Evolutionary conservation across 2,329 filamentous ascomycete genomes (phyloP), one percentile per base, ranked within the genome.

Genomic region (Aspergillus ustus): DNA sequence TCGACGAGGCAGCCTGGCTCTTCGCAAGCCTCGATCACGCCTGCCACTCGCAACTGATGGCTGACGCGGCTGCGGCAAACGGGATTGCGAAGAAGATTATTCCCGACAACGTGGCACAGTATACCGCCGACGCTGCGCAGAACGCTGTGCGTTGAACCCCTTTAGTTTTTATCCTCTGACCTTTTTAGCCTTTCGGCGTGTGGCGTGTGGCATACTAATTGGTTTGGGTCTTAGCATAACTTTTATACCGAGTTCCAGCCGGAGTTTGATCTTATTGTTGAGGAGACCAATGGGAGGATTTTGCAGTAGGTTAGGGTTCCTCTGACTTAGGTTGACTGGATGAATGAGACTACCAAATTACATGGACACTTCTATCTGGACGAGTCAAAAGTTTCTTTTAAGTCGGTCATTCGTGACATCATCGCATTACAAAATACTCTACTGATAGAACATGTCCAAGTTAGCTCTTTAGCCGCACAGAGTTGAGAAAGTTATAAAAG

Each of bases 11-110:
- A 1, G 75, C 75, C 1, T 76, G 75, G 52, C 70, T 77, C 52
- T 77, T 75, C 61, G 72, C 71, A 37, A 78, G 76, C 59, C 69
- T 80, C n/a, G 78, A 80, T 40, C 70, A 78, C 52, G 75, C 77
- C 48, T 79, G 77, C 46, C 76, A 77, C 46, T 74, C 76, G 2
- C 78, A 80, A 63, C 66, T 80, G 40, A 64, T 79, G 65, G 78
- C 75, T 3, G 77, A 80, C 52, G 77, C 77, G 6, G 77, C 75
- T 8, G 76, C 75, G 28, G 76, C 77, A 4, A 78, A 77, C 59
- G 75, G 75, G 0, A 62, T 77, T 1, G 67, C 72, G 1, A 77
- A 77, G 66, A 72, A 66, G 62, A 70, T 77, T 29, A 77, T 77
- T 37, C 57, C 61, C 2, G 62, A 75, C 46, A 66, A 76, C 17